phyloP scores from a whole-genome alignment of 108 stramenopile genomes.

The Seminavis robusta region DNA sequence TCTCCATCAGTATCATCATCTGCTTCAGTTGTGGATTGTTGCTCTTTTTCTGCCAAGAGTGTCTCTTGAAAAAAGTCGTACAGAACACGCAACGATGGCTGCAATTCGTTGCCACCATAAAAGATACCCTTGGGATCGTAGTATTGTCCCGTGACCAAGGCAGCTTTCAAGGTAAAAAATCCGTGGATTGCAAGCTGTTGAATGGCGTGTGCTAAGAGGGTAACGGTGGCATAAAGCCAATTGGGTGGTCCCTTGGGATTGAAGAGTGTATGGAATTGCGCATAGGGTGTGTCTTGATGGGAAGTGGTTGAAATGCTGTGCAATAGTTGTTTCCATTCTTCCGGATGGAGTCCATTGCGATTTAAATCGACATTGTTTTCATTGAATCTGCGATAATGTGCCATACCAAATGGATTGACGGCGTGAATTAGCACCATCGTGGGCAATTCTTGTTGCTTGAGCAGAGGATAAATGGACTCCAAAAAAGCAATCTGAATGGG shows the following conservation, averaged over 20 bases:
- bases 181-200: slow-evolving; percentile 33
- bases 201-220: slow-evolving; percentile 10
- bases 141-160: slow-evolving; percentile 77
- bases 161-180: slow-evolving; percentile 43
- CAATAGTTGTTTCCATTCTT: background rate
- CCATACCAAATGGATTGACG: slow-evolving; percentile 82
- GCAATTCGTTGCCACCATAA: slow-evolving; percentile 62
- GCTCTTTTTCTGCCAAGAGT: too few relatives aligned
- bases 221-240: slow-evolving; percentile 9
- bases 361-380: slow-evolving; percentile 86
- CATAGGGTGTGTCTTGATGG: background rate
- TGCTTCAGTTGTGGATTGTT: background rate
- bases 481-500: slow-evolving; percentile 72
- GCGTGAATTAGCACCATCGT: slow-evolving; percentile 80
- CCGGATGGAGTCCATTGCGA: slow-evolving; percentile 45
- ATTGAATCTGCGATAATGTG: slow-evolving; percentile 64
- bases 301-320: background rate
- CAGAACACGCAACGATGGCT: slow-evolving; percentile 38
- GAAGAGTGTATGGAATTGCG: slow-evolving; percentile 27
- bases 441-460: slow-evolving; percentile 22
- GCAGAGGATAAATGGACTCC: slow-evolving; percentile 5
- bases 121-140: slow-evolving; percentile 59
- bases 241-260: slow-evolving; percentile 9
- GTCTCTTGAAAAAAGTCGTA: slow-evolving; percentile 18
- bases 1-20: background rate